Evolutionary conservation across 1,284 basidiomycete genomes (phyloP).

Genomic region (Leccinum insolens): DNA sequence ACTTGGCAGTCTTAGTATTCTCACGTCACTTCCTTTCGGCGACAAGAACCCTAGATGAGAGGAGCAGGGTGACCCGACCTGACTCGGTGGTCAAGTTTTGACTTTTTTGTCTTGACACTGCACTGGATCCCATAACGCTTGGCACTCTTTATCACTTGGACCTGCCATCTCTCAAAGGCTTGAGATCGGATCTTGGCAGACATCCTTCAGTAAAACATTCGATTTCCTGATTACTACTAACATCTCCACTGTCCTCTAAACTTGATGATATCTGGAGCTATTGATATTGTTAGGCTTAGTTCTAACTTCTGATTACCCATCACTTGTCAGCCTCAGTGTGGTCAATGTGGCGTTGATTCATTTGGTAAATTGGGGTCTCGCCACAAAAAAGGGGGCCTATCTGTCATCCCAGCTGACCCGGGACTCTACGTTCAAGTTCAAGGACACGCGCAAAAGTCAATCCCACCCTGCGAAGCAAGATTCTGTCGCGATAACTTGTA

Average conservation of each 20-base stretch:
- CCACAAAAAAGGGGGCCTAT: too few relatives aligned
- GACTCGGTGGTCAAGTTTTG: conserved; percentile 24
- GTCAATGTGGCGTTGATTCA: too few relatives aligned
- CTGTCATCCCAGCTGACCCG: too few relatives aligned
- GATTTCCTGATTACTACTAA: conserved; percentile 46
- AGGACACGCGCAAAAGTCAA: conserved; percentile 6
- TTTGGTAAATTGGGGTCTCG: too few relatives aligned
- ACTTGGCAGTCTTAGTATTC: conserved; percentile 16
- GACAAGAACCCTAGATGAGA: conserved; percentile 51
- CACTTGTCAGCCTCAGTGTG: too few relatives aligned
- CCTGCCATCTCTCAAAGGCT: conserved; percentile 34
- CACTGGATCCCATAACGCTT: conserved; percentile 38
- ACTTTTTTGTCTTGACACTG: too few relatives aligned
- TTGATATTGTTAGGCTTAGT: conserved; percentile 28
- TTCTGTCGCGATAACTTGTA: conserved; percentile 69
- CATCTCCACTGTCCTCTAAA: conserved; percentile 51
- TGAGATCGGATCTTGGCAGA: conserved; percentile 49
- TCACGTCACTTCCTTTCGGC: conserved; percentile 41
- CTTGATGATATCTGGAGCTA: conserved; percentile 50
- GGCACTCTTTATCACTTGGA: conserved; percentile 58
- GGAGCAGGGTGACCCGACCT: conserved; percentile 53
- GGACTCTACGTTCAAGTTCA: conserved; percentile 22
- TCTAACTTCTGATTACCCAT: too few relatives aligned
- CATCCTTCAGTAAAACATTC: conserved; percentile 43
- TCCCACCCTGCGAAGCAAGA: conserved; percentile 39